Percentiles rank a stretch among this genome's conserved stretches.
phyloP scores from a whole-genome alignment of 2,329 filamentous ascomycete species.

The Sarocladium strictum region DNA sequence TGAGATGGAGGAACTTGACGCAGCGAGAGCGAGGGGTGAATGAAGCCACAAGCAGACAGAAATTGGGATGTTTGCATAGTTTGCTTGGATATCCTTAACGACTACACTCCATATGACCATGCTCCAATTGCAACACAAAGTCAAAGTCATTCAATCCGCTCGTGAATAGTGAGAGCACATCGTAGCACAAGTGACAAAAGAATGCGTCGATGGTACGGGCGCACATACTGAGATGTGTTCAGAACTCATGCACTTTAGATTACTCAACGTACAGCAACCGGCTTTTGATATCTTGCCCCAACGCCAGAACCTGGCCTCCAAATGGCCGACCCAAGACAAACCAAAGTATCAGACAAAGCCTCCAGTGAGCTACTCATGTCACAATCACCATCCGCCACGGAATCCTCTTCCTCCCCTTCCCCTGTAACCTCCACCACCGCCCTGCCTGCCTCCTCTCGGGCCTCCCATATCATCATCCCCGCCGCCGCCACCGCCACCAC shows the following conservation, averaged over 20 bases:
- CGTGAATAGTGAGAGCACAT: no score
- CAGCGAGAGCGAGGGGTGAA: constrained; percentile 19
- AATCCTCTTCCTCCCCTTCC: constrained; percentile 46
- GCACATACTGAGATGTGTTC: no score
- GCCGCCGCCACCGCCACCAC: constrained; percentile 7
- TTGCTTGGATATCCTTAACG: background rate
- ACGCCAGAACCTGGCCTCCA: constrained; percentile 11
- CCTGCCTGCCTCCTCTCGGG: constrained; percentile 38
- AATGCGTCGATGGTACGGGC: no score
- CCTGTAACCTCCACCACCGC: constrained; percentile 41
- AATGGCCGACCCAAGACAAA: constrained; percentile 4
- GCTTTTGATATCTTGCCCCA: constrained; percentile 9
- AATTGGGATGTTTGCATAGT: background rate
- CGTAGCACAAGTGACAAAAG: no score
- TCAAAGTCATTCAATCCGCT: no score
- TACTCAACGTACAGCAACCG: background rate
- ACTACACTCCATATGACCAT: no score
- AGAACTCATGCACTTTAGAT: background rate
- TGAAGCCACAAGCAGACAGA: background rate
- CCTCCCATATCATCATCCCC: constrained; percentile 38
- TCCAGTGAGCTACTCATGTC: background rate
- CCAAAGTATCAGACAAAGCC: background rate
- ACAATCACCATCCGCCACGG: constrained; percentile 39
- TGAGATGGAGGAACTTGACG: constrained; percentile 49
- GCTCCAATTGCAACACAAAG: no score